Evolutionary conservation across 345 rosid genomes (phyloP).

Genomic region (Pistacia integerrima): DNA sequence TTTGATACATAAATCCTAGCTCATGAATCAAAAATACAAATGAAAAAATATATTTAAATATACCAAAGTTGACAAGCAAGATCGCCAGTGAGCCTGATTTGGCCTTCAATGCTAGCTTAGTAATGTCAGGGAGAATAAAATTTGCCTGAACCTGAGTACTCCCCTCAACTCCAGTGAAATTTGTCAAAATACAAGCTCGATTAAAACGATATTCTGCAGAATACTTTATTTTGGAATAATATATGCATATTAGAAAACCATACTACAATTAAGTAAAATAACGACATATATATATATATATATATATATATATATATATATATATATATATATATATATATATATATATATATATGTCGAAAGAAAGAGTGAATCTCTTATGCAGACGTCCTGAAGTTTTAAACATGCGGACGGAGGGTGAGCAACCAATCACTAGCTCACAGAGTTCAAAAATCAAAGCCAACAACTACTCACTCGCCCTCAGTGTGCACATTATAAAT

Average conservation of each 20-base stretch:
- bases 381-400: no score
- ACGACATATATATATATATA: not conserved
- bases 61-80: conserved; percentile 90
- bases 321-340: no score
- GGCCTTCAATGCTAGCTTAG: conserved; percentile 72
- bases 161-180: conserved; percentile 72
- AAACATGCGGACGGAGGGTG: no score
- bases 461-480: no score
- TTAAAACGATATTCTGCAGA: conserved; percentile 89
- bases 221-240: conserved; percentile 56
- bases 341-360: not conserved
- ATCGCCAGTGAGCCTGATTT: conserved; percentile 78
- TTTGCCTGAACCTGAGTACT: conserved; percentile 66
- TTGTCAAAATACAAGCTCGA: conserved; percentile 75
- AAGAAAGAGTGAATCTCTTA: no score
- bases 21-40: conserved; percentile 5
- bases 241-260: conserved; percentile 22
- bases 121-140: conserved; percentile 85
- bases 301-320: no score
- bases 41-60: not conserved
- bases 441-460: no score
- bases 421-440: no score
- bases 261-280: conserved; percentile 23
- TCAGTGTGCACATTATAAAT: no score
- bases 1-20: not conserved